A percentile compares a stretch with the other conserved stretches of the same genome.
Evolutionary conservation across 352 stramenopile species (phyloP).

Genomic region (Globisporangium radiosum): DNA sequence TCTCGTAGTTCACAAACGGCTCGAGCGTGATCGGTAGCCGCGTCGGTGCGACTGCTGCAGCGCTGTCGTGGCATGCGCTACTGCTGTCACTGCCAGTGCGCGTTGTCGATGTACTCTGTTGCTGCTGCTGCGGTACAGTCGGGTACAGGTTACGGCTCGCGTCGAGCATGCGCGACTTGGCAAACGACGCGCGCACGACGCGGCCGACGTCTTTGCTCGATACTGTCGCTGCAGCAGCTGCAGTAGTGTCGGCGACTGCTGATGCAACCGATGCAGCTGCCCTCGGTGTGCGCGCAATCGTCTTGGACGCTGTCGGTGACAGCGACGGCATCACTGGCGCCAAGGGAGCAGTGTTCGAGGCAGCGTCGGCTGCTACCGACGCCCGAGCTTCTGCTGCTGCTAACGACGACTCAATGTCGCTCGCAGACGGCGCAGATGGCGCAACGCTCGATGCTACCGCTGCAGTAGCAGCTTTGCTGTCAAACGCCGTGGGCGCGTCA

Average conservation of each 20-base stretch:
- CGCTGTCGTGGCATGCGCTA: constrained; percentile 8
- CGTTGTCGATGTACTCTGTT: not conserved
- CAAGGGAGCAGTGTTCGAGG: not conserved
- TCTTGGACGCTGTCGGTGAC: constrained; percentile 38
- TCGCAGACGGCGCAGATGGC: constrained; percentile 24
- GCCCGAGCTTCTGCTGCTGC: not conserved
- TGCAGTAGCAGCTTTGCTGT: not conserved
- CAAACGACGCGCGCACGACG: constrained; percentile 39
- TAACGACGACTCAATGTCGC: constrained; percentile 14
- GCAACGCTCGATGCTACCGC: not conserved
- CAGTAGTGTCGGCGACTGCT: constrained; percentile 7
- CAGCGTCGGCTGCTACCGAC: too few species aligned
- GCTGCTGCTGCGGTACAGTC: constrained; percentile 15
- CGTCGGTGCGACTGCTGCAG: constrained; percentile 18
- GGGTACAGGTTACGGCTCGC: constrained; percentile 36
- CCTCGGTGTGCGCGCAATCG: constrained; percentile 14
- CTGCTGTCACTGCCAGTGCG: constrained; percentile 1
- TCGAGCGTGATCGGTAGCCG: constrained; percentile 70
- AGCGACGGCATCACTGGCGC: constrained; percentile 33
- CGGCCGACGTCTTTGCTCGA: constrained; percentile 22
- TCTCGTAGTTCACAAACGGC: constrained; percentile 78
- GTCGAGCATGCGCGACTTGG: constrained; percentile 32
- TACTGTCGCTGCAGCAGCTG: constrained; percentile 14
- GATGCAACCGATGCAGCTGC: too few species aligned
- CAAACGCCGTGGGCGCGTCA: not conserved